Evolutionary conservation across 1,139 yeast species (phyloP), one percentile per base, ranked within the genome.

Genomic region (Saccharomyces uvarum): DNA sequence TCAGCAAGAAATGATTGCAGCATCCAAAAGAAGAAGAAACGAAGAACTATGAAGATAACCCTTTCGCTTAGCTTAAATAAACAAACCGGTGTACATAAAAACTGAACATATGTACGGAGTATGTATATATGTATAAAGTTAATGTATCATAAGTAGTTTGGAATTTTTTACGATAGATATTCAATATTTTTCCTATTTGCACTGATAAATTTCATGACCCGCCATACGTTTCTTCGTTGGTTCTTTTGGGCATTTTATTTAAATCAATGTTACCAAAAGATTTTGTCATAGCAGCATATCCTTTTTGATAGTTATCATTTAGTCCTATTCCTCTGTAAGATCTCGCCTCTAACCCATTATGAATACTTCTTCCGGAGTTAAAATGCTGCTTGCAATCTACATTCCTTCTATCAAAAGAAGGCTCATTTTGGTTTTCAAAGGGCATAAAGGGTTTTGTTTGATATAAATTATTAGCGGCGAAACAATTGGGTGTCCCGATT

Each of bases 1-100:
- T 69, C 79, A 76, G 63, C 74, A 75, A 54, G 85, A 86, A 56
- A 88, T 89, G 95, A 83, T 88, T 53, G 84, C 81, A 59, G 95
- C 89, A 9, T 83, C 93, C 3, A 89, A 88, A 69, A 81, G 75
- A 64, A 77, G 91, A 62, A 86, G 70, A 61, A 51, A 54, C 21
- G 51, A 27, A 21, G 56, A 41, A 42, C 44, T 16, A 3, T 38
- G 13, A 38, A 38, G 19, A 13, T 8, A 16, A 16, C 1, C 9
- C 2, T 2, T 16, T 16, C 9, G 5, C 26, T 21, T 11, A 38
- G 16, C 8, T 16, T 16, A 16, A 16, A 16, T 16, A 38, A 38
- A 38, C 21, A 38, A 38, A 38, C 24, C 13, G 2, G 9, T 16
- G 24, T 38, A 8, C 16, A 8, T 11, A 8, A 38, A 13, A 16